These are phyloP conservation scores for Ephemerocybe angulata DNA, from an alignment of 768 basidiomycete genomes.

Conservation along the genomic window DNA sequence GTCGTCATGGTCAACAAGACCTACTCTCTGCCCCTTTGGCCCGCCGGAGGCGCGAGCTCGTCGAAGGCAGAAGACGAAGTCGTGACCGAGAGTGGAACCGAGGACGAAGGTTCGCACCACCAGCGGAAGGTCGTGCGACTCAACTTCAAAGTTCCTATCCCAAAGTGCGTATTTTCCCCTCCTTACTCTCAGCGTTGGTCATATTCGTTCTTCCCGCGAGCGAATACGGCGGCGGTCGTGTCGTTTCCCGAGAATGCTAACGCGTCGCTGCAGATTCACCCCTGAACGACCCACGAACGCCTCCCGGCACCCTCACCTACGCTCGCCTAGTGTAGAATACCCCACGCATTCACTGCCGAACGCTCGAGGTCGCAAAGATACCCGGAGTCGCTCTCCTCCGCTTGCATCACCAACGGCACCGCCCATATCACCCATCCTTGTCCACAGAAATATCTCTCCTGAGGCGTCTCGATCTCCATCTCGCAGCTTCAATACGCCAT, in stretches of 20 bases:
- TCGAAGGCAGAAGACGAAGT: neutral
- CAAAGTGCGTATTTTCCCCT: constrained; percentile 42
- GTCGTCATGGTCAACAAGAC: constrained; percentile 47
- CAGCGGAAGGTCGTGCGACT: constrained; percentile 41
- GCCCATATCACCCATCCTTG: constrained; percentile 50
- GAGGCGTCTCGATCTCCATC: neutral
- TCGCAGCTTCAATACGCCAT: neutral
- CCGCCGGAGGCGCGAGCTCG: constrained; percentile 1
- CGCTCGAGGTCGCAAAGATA: neutral
- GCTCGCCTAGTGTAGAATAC: constrained; percentile 34
- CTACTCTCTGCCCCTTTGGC: constrained; percentile 67
- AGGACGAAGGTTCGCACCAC: constrained; percentile 3
- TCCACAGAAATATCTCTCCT: constrained; percentile 32
- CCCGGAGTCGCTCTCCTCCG: constrained; percentile 33
- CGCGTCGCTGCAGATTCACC: constrained; percentile 7
- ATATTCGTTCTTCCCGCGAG: no score
- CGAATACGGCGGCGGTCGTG: no score
- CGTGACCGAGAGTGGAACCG: neutral
- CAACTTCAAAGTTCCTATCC: constrained; percentile 58
- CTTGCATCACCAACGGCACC: constrained; percentile 22
- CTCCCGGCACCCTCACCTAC: constrained; percentile 23
- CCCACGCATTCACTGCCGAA: constrained; percentile 34
- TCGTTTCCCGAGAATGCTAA: no score
- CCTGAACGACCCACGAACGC: neutral
- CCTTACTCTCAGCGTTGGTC: neutral